A percentile compares a stretch with the other conserved stretches of the same genome.
Evolutionary conservation across 768 basidiomycete species (phyloP).

Genomic region (Russula dissimulans): DNA sequence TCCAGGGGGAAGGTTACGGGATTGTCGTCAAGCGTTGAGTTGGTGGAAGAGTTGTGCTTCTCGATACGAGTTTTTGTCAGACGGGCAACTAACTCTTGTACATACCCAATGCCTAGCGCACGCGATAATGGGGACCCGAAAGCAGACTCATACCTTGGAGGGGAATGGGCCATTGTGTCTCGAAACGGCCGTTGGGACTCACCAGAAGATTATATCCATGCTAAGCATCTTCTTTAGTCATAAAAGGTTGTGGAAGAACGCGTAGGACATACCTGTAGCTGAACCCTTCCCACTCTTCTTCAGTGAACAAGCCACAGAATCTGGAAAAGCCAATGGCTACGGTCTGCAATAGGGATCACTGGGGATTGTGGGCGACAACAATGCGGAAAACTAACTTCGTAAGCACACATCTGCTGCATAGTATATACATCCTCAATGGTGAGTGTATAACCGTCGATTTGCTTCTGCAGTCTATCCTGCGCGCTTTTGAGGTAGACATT

Average conservation of each 20-base stretch:
- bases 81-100: conserved; percentile 77
- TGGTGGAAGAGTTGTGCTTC: conserved; percentile 73
- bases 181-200: not conserved
- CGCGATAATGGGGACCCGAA: conserved; percentile 78
- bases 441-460: conserved; percentile 54
- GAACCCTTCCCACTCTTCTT: conserved; percentile 91
- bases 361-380: not conserved
- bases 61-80: conserved; percentile 67
- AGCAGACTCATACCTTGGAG: conserved; percentile 51
- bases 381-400: conserved; percentile 47
- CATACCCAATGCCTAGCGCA: conserved; percentile 67
- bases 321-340: conserved; percentile 86
- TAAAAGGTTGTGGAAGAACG: conserved; percentile 35
- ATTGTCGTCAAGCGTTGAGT: conserved; percentile 68
- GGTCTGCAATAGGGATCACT: conserved; percentile 39
- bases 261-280: conserved; percentile 53
- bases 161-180: not conserved
- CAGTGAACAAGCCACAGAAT: conserved; percentile 85
- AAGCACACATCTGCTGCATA: conserved; percentile 78
- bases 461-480: conserved; percentile 44
- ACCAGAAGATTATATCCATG: conserved; percentile 60
- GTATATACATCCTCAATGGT: conserved; percentile 60
- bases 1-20: conserved; percentile 60
- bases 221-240: conserved; percentile 27
- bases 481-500: conserved; percentile 64